A percentile compares a stretch with the other conserved stretches of the same genome.
Conservation (phyloP, 441 rosid genomes). For the Theobroma grandiflorum region DNA sequence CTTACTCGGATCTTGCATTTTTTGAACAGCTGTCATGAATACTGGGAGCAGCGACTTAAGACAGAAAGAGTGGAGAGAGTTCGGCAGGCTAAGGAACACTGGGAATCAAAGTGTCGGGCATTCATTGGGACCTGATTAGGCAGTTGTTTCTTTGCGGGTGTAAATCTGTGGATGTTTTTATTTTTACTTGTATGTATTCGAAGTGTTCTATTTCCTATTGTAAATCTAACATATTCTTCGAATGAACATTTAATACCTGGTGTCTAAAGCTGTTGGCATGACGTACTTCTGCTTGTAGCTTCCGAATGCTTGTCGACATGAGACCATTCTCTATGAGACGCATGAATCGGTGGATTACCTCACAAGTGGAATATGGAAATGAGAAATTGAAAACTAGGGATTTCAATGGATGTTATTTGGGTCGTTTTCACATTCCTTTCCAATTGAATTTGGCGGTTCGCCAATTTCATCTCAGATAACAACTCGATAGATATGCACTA, state of each 20-base stretch:
- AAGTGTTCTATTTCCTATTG: background rate
- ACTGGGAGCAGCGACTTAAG: constrained; percentile 76
- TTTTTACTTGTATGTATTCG: background rate
- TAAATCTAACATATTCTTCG: background rate
- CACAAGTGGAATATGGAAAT: background rate
- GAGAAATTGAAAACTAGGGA: no score
- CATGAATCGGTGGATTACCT: background rate
- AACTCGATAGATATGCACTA: background rate
- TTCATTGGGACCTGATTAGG: constrained; percentile 60
- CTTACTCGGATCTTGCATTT: constrained; percentile 2
- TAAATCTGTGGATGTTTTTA: background rate
- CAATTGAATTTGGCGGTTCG: background rate
- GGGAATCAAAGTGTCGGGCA: constrained; percentile 81
- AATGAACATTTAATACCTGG: background rate
- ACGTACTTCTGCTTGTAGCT: background rate
- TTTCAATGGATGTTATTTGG: background rate
- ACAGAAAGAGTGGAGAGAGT: constrained; percentile 78
- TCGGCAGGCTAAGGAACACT: constrained; percentile 77
- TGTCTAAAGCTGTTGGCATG: background rate
- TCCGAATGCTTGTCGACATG: background rate
- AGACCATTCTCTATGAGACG: background rate
- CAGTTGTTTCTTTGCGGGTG: background rate
- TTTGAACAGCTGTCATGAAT: constrained; percentile 65
- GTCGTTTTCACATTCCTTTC: background rate
- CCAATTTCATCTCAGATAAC: background rate